phyloP scores from a whole-genome alignment of 1,284 basidiomycete genomes.

The Trametes polyzona region DNA sequence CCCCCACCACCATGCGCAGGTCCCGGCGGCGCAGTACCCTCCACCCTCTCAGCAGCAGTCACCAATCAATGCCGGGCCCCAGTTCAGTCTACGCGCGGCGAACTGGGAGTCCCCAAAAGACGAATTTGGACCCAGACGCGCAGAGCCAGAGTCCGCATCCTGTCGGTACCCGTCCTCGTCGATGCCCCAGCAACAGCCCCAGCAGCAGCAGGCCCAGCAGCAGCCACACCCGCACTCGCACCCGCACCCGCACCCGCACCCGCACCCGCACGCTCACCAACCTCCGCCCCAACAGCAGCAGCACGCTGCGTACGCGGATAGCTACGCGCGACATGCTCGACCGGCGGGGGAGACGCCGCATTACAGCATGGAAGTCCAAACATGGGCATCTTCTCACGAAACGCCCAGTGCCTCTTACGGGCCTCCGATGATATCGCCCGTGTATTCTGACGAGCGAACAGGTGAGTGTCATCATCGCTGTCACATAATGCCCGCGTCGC shows the following conservation, averaged over 20 bases:
- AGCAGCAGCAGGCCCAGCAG: constrained; percentile 15
- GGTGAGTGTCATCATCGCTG: constrained; percentile 37
- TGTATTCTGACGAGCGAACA: constrained; percentile 51
- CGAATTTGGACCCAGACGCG: constrained; percentile 20
- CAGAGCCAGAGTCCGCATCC: constrained; percentile 25
- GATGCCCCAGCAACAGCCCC: constrained; percentile 8
- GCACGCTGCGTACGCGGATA: constrained; percentile 29
- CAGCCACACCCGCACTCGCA: constrained; percentile 4
- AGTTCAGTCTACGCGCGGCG: constrained; percentile 47
- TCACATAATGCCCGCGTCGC: constrained; percentile 13
- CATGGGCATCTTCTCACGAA: constrained; percentile 35
- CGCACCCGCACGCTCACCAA: no score
- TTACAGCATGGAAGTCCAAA: constrained; percentile 33
- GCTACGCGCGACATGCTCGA: constrained; percentile 28
- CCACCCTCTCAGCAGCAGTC: constrained; percentile 11
- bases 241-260: no score
- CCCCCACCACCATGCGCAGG: constrained; percentile 19
- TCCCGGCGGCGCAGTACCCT: constrained; percentile 19
- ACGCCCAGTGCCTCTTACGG: constrained; percentile 38
- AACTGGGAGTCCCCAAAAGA: constrained; percentile 43
- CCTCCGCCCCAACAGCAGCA: constrained; percentile 1
- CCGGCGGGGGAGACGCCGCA: constrained; percentile 29
- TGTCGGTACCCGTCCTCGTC: constrained; percentile 30
- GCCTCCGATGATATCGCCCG: constrained; percentile 41
- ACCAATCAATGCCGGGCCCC: constrained; percentile 30